Base-by-base conservation (phyloP, 73 alveolate species). In the Paramecium biaurelia region DNA sequence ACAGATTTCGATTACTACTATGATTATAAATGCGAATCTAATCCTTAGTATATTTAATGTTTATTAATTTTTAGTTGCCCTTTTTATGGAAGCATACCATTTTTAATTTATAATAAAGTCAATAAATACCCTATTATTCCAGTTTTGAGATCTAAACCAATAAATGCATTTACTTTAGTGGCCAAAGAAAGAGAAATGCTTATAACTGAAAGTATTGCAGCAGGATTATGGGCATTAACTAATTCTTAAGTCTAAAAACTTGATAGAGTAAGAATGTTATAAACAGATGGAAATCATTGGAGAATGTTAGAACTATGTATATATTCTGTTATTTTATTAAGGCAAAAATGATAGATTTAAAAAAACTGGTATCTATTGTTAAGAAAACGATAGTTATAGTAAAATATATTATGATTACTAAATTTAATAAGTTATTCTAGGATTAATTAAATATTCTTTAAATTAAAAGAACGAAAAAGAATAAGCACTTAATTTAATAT, bases 211-310 rank as follows among this genome's bases (percentile, higher is more conserved):
- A 2, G 76, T 15, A 53, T 89, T 70, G 94, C 92, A 9, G 94
- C 92, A 32, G 94, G 85, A 20, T 34, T 89, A 10, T 89, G 94
- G 94, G 89, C 94, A 20, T 49, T 89, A 21, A 70, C 89, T 5
- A 89, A 89, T 89, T 58, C 76, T 12, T 38, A 63, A 43, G 85
- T 35, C 9, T 67, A 76, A n/a, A 41, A 63, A 45, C 20, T 89
- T 0, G 26, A 63, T 20, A 82, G 37, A 24, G 57, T 63, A 8
- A 68, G 92, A 14, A 72, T 82, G 30, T 12, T 89, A 45, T 89
- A 89, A 34, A 89, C 94, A 10, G 87, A 89, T 89, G 94, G 94
- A 20, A 89, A 89, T 89, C 82, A 89, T 45, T 89, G 94, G 94
- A 89, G 94, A 70, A 70, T 89, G 94, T 23, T 43, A 24, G 90